A percentile compares a stretch with the other conserved stretches of the same genome.
phyloP scores from a whole-genome alignment of 2,329 filamentous ascomycete species.

The Xylaria multiplex region DNA sequence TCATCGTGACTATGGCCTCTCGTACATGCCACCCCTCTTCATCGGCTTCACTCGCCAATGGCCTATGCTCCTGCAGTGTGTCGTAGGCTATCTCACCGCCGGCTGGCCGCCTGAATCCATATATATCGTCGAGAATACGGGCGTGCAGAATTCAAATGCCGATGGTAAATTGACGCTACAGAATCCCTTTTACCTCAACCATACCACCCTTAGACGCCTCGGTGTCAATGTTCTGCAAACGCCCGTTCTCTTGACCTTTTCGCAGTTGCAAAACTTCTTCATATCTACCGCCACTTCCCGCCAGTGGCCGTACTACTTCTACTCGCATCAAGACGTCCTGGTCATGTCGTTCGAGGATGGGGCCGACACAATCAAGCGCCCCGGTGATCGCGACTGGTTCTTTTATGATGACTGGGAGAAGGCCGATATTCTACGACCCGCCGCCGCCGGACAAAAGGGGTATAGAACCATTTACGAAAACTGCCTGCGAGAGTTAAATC shows the following conservation, averaged over 20 bases:
- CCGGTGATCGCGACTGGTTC: slow-evolving; percentile 44
- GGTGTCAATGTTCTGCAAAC: slow-evolving; percentile 57
- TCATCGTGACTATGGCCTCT: slow-evolving; percentile 47
- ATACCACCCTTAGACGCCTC: slow-evolving; percentile 50
- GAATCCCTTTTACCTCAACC: slow-evolving; percentile 60
- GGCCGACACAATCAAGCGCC: slow-evolving; percentile 42
- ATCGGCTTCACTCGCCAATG: slow-evolving; percentile 62
- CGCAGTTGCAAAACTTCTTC: slow-evolving; percentile 66
- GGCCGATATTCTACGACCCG: slow-evolving; percentile 43
- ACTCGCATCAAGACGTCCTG: slow-evolving; percentile 63
- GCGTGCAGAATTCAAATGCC: slow-evolving; percentile 56
- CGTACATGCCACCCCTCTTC: slow-evolving; percentile 55
- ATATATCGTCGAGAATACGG: slow-evolving; percentile 61
- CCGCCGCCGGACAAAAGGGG: slow-evolving; percentile 44
- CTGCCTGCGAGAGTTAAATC: slow-evolving; percentile 45
- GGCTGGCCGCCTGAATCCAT: slow-evolving; percentile 61
- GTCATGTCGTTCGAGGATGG: slow-evolving; percentile 54
- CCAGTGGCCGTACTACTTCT: slow-evolving; percentile 63
- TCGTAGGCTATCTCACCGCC: slow-evolving; percentile 58
- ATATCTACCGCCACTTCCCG: slow-evolving; percentile 55
- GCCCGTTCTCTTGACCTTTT: slow-evolving; percentile 61
- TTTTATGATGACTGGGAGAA: slow-evolving; percentile 49
- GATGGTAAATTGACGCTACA: slow-evolving; percentile 53
- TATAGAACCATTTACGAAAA: slow-evolving; percentile 50
- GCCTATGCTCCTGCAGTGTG: slow-evolving; percentile 57